Evolutionary conservation across 2,329 filamentous ascomycete genomes (phyloP).

Genomic region (Clonostachys solani): DNA sequence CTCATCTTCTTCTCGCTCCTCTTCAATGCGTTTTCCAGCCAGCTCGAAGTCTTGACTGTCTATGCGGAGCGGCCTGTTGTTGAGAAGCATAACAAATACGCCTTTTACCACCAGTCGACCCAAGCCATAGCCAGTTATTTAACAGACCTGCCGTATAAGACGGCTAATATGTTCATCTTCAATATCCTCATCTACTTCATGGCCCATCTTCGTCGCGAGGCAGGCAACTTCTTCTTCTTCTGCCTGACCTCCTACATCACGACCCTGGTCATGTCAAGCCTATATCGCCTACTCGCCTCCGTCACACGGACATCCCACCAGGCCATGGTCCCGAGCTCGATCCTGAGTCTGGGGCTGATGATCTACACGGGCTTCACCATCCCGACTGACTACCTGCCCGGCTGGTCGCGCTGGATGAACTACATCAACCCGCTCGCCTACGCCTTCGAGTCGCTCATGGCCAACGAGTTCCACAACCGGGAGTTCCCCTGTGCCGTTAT

Average conservation of each 20-base stretch:
- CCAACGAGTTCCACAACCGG: constrained; percentile 74
- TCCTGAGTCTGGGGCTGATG: constrained; percentile 30
- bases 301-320: constrained; percentile 18
- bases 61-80: constrained; percentile 58
- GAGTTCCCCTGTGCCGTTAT: constrained; percentile 50
- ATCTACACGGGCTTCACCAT: constrained; percentile 43
- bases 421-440: constrained; percentile 65
- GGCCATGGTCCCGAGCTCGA: constrained; percentile 18
- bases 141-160: constrained; percentile 48
- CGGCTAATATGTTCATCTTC: constrained; percentile 56
- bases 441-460: constrained; percentile 74
- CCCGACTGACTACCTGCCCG: constrained; percentile 36
- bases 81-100: constrained; percentile 46
- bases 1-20: constrained; percentile 44
- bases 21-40: constrained; percentile 56
- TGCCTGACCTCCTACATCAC: constrained; percentile 69
- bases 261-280: constrained; percentile 57
- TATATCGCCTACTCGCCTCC: constrained; percentile 2
- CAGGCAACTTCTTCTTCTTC: constrained; percentile 37
- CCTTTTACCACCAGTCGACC: constrained; percentile 47
- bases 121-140: constrained; percentile 54
- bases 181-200: constrained; percentile 37
- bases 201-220: constrained; percentile 2
- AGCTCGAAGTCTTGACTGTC: constrained; percentile 62
- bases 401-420: constrained; percentile 12